phyloP scores from a whole-genome alignment of 2,329 filamentous ascomycete genomes.

The Apiospora koreana region DNA sequence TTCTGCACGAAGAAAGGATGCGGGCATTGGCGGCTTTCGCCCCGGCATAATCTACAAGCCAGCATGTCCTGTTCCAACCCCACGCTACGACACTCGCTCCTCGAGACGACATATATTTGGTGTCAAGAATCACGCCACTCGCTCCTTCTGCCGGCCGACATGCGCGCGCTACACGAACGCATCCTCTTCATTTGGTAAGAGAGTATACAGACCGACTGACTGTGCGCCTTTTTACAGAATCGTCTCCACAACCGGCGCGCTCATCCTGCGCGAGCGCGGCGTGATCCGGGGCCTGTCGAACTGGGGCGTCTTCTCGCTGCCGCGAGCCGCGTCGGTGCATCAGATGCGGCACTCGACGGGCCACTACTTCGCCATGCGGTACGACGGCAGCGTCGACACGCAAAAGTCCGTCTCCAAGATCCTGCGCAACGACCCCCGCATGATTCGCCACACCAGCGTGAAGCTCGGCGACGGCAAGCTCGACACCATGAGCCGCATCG shows the following conservation, averaged over 20 bases:
- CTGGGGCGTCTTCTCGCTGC: slow-evolving; percentile 91
- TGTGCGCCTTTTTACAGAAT: slow-evolving; percentile 58
- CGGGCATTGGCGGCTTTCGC: neutral
- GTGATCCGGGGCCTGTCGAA: slow-evolving; percentile 91
- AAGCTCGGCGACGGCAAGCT: slow-evolving; percentile 73
- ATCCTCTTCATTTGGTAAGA: neutral
- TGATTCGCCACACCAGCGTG: slow-evolving; percentile 85
- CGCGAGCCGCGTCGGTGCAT: slow-evolving; percentile 75
- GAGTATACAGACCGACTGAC: neutral
- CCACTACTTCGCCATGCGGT: slow-evolving; percentile 98
- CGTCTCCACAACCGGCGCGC: slow-evolving; percentile 78
- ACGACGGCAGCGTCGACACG: slow-evolving; percentile 74
- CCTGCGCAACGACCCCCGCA: slow-evolving; percentile 81
- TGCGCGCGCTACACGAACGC: neutral
- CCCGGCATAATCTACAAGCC: neutral
- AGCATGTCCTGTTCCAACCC: neutral
- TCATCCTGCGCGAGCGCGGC: slow-evolving; percentile 81
- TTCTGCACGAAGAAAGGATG: neutral
- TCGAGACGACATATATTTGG: neutral
- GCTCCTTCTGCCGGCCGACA: neutral
- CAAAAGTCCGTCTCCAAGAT: slow-evolving; percentile 76
- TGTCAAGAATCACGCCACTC: neutral
- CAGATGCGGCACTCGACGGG: slow-evolving; percentile 82
- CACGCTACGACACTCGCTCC: neutral
- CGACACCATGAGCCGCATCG: slow-evolving; percentile 50